Conservation (phyloP, 2,329 filamentous ascomycete genomes). For the Pseudogymnoascus sp. region DNA sequence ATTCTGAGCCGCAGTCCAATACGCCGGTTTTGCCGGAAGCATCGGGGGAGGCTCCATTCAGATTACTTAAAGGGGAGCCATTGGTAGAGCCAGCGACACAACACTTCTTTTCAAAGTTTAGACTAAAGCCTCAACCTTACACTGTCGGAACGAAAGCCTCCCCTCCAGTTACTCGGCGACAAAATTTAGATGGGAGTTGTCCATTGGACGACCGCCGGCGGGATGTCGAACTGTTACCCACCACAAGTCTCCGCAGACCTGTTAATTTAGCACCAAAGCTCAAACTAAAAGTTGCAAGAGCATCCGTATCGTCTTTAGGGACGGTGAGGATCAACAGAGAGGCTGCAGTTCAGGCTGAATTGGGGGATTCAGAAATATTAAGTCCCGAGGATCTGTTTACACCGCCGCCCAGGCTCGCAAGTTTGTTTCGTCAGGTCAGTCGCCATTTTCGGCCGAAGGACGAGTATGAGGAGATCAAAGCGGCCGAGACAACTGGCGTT, state of each 20-base stretch:
- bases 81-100: neutral
- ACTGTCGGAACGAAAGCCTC: conserved; percentile 13
- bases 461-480: neutral
- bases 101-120: conserved; percentile 19
- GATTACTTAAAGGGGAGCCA: neutral
- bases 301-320: conserved; percentile 22
- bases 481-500: neutral
- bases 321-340: conserved; percentile 24
- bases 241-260: neutral
- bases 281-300: conserved; percentile 21
- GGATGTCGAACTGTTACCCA: conserved; percentile 11
- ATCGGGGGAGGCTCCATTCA: neutral
- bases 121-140: conserved; percentile 19
- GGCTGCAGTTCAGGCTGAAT: conserved; percentile 14
- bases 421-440: conserved; percentile 24
- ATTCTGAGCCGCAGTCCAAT: neutral
- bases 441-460: neutral
- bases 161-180: conserved; percentile 15
- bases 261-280: conserved; percentile 14
- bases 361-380: conserved; percentile 21
- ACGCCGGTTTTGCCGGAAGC: conserved; percentile 10
- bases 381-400: conserved; percentile 27
- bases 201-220: conserved; percentile 16
- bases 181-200: conserved; percentile 20
- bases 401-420: conserved; percentile 20